phyloP scores from a whole-genome alignment of 75 land plant species.

The Ceratopteris richardii region DNA sequence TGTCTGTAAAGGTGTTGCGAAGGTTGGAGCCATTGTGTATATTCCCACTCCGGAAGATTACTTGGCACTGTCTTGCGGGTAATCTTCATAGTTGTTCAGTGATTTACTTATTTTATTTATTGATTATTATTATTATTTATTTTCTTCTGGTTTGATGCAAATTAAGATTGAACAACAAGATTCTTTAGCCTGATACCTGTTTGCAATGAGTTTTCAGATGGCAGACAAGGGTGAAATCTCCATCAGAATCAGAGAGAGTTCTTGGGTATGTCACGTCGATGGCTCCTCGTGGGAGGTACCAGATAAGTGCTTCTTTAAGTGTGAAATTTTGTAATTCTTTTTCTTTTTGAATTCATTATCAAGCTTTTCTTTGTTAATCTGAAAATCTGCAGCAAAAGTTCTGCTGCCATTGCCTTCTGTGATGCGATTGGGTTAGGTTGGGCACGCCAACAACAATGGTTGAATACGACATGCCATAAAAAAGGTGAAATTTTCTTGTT shows the following conservation, averaged over 20 bases:
- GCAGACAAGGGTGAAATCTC: background rate
- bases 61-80: conserved; percentile 33
- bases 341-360: too few species aligned
- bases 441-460: conserved; percentile 14
- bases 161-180: too few species aligned
- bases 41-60: conserved; percentile 49
- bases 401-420: conserved; percentile 19
- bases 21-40: conserved; percentile 73
- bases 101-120: too few species aligned
- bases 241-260: background rate
- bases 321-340: too few species aligned
- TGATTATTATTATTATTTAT: too few species aligned
- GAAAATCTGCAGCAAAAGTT: conserved; percentile 16
- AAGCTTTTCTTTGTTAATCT: too few species aligned
- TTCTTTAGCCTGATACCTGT: too few species aligned
- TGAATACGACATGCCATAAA: conserved; percentile 6
- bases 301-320: background rate
- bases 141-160: too few species aligned
- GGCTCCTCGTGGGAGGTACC: conserved; percentile 23
- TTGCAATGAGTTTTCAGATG: too few species aligned
- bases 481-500: conserved; percentile 13
- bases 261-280: conserved; percentile 19
- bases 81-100: background rate
- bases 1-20: conserved; percentile 55
- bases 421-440: conserved; percentile 12